These are phyloP conservation scores for Pseudonitzschia delicatissima DNA, from an alignment of 108 stramenopile genomes.

Conservation along the genomic window DNA sequence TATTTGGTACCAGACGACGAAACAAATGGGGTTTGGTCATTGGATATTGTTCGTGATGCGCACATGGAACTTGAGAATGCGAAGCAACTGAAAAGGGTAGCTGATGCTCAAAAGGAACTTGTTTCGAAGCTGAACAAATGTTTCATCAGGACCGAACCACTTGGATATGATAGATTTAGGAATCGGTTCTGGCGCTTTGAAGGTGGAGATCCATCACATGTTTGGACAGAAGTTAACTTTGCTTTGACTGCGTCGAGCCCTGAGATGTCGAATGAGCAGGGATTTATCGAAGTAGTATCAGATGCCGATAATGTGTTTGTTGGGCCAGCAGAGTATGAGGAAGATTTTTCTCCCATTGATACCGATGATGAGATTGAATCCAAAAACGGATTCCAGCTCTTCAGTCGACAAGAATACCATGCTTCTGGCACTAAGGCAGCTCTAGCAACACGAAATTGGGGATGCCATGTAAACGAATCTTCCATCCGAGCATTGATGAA, in stretches of 20 bases:
- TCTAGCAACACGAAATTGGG: constrained; percentile 66
- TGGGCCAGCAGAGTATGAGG: constrained; percentile 60
- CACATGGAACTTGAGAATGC: constrained; percentile 79
- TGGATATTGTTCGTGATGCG: constrained; percentile 80
- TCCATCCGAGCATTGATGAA: constrained; percentile 70
- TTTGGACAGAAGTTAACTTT: constrained; percentile 71
- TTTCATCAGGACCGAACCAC: constrained; percentile 73
- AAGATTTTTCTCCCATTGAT: constrained; percentile 63
- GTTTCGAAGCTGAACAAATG: constrained; percentile 81
- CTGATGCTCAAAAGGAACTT: constrained; percentile 82
- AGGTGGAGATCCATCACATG: constrained; percentile 61
- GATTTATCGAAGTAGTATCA: constrained; percentile 40
- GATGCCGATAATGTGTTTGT: constrained; percentile 31
- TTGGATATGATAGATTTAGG: constrained; percentile 70
- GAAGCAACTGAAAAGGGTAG: constrained; percentile 71
- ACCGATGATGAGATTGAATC: constrained; percentile 36
- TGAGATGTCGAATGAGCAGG: constrained; percentile 13
- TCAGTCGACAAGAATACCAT: constrained; percentile 76
- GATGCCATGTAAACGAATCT: constrained; percentile 70
- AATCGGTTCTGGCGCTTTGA: constrained; percentile 78
- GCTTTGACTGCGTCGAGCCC: constrained; percentile 14
- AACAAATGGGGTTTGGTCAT: constrained; percentile 73
- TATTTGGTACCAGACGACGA: constrained; percentile 68
- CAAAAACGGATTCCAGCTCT: constrained; percentile 39
- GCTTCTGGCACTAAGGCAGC: constrained; percentile 44